Evolutionary conservation across 108 stramenopile genomes (phyloP).

Genomic region (Nitzschia sp.): DNA sequence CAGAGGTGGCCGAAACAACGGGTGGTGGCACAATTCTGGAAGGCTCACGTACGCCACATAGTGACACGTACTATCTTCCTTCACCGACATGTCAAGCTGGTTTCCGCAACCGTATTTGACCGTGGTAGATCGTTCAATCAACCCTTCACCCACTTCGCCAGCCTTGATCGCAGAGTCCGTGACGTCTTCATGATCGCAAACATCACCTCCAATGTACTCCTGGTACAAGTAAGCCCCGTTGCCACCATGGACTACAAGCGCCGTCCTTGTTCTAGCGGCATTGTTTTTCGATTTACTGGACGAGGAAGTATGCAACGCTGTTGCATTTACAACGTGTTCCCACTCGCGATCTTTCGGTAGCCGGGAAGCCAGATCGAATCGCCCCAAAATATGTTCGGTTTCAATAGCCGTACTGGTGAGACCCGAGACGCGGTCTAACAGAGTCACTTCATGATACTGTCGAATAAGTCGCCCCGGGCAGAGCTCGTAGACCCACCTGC

Average conservation of each 20-base stretch:
- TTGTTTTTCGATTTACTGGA: conserved; percentile 2
- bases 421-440: conserved; percentile 53
- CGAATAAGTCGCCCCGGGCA: conserved; percentile 64
- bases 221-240: conserved; percentile 71
- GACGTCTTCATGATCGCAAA: conserved; percentile 78
- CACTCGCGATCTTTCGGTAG: conserved; percentile 58
- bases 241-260: conserved; percentile 39
- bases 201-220: conserved; percentile 73
- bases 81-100: conserved; percentile 54
- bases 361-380: conserved; percentile 36
- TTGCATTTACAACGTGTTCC: conserved; percentile 69
- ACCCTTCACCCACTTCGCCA: conserved; percentile 60
- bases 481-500: conserved; percentile 74
- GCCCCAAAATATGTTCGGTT: conserved; percentile 65
- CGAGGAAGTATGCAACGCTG: conserved; percentile 9
- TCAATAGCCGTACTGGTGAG: conserved; percentile 29
- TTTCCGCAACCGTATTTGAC: conserved; percentile 78
- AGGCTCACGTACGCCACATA: conserved; percentile 75
- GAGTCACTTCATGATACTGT: conserved; percentile 68
- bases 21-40: conserved; percentile 81
- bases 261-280: not conserved
- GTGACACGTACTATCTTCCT: conserved; percentile 89
- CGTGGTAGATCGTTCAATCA: conserved; percentile 68
- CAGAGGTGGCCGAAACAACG: conserved; percentile 72
- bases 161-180: conserved; percentile 81